Conservation (phyloP, 2,329 filamentous ascomycete species). For the Thelonectria discophora region DNA sequence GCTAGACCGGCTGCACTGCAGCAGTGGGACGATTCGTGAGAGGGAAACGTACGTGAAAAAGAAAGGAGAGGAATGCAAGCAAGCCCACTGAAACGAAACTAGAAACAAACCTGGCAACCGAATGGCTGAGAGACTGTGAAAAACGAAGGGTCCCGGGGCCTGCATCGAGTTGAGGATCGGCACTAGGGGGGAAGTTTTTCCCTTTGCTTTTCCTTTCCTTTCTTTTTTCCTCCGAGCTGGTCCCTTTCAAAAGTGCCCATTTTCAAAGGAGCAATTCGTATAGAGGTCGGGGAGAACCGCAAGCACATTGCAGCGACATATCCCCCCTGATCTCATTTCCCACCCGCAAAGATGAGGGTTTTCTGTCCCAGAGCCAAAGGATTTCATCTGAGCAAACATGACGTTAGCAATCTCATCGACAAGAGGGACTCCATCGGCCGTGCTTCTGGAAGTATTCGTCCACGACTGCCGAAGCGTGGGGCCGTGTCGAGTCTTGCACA, state of each 20-base stretch:
- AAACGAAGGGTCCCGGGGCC: not conserved
- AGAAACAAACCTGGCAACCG: conserved; percentile 25
- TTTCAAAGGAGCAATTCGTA: conserved; percentile 1
- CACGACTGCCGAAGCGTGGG: conserved; percentile 25
- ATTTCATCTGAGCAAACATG: conserved; percentile 8
- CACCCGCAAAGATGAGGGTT: not conserved
- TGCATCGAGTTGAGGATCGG: conserved; percentile 23
- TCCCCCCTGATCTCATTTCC: conserved; percentile 1
- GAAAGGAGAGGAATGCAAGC: conserved; percentile 29
- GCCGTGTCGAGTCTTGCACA: conserved; percentile 1
- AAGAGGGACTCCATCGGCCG: conserved; percentile 18
- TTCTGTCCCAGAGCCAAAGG: not conserved
- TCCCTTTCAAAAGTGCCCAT: not conserved
- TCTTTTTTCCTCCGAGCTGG: not conserved
- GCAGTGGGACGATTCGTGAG: conserved; percentile 36
- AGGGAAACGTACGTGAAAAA: conserved; percentile 40
- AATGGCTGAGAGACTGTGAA: not conserved
- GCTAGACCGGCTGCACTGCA: conserved; percentile 33
- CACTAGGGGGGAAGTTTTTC: conserved; percentile 12
- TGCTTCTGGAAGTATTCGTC: conserved; percentile 34
- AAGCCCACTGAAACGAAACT: conserved; percentile 33
- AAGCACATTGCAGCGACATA: not conserved
- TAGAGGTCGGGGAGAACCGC: not conserved
- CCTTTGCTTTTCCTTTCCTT: too few species aligned
- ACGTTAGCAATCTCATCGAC: conserved; percentile 17